Conservation (phyloP, 306 rosid genomes). For the Quercus rubra region DNA sequence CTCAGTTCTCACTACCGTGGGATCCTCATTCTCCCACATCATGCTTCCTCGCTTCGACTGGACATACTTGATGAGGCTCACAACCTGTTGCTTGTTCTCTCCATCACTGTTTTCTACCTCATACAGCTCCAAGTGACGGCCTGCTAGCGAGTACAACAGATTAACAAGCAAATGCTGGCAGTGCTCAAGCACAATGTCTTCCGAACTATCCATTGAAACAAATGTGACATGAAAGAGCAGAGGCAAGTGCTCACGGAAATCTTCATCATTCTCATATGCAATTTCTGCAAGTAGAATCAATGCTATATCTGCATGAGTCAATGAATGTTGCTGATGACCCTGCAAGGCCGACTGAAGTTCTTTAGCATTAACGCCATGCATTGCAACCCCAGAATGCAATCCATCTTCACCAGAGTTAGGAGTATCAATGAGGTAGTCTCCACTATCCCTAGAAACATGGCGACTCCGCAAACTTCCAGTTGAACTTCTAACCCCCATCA, state of each 20-base stretch:
- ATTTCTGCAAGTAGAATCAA: constrained; percentile 96
- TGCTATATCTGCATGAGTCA: constrained; percentile 97
- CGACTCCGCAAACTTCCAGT: constrained; percentile 96
- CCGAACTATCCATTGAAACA: constrained; percentile 99
- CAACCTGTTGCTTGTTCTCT: constrained; percentile 99
- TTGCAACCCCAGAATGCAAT: constrained; percentile 54
- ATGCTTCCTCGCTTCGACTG: constrained; percentile 99
- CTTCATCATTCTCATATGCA: constrained; percentile 99
- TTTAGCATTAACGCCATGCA: constrained; percentile 81
- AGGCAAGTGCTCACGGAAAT: constrained; percentile 97
- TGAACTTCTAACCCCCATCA: constrained; percentile 98
- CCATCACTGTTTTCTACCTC: constrained; percentile 97
- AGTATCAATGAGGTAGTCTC: constrained; percentile 94
- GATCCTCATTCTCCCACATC: constrained; percentile 99
- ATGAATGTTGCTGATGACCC: constrained; percentile 99
- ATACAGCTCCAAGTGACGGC: constrained; percentile 96
- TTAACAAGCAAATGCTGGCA: constrained; percentile 99
- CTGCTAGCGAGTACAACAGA: constrained; percentile 93
- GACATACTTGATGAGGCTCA: constrained; percentile 95
- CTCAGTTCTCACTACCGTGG: constrained; percentile 88
- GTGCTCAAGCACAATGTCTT: constrained; percentile 97
- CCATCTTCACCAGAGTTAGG: constrained; percentile 99
- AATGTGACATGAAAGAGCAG: constrained; percentile 93
- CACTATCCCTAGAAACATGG: constrained; percentile 98
- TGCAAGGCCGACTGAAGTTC: constrained; percentile 98